Evolutionary conservation across 768 basidiomycete species (phyloP).

Genomic region (Leccinum pellstonianum): DNA sequence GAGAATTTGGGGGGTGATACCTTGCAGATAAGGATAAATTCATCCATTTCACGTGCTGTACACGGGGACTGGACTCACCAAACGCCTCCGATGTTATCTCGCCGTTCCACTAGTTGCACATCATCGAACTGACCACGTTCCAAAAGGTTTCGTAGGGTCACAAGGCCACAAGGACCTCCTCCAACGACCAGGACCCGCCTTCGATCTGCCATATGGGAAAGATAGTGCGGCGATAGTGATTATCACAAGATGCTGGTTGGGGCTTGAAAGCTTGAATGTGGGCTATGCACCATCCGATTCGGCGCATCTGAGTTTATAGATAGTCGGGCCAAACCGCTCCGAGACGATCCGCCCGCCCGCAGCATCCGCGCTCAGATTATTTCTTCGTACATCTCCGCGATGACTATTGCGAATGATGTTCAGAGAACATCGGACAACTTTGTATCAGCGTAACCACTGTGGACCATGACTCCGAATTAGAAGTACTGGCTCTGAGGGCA

Average conservation of each 20-base stretch:
- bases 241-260: not conserved
- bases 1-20: conserved; percentile 10
- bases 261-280: not conserved
- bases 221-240: not conserved
- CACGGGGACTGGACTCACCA: conserved; percentile 36
- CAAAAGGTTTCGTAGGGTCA: conserved; percentile 48
- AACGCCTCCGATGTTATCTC: conserved; percentile 47
- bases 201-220: conserved; percentile 2
- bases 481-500: not conserved
- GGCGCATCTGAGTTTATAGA: not conserved
- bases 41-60: not conserved
- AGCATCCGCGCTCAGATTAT: not conserved
- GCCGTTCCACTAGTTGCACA: conserved; percentile 47
- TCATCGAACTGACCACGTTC: conserved; percentile 40
- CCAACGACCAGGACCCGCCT: conserved; percentile 42
- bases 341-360: not conserved
- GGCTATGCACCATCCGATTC: not conserved
- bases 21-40: not conserved
- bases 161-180: conserved; percentile 48
- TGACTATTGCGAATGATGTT: not conserved
- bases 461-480: not conserved
- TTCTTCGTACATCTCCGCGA: not conserved
- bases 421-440: not conserved
- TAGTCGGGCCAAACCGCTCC: not conserved
- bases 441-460: not conserved